Base-by-base conservation (phyloP, 2,329 filamentous ascomycete species). In the Phaeosphaeriaceae sp. region DNA sequence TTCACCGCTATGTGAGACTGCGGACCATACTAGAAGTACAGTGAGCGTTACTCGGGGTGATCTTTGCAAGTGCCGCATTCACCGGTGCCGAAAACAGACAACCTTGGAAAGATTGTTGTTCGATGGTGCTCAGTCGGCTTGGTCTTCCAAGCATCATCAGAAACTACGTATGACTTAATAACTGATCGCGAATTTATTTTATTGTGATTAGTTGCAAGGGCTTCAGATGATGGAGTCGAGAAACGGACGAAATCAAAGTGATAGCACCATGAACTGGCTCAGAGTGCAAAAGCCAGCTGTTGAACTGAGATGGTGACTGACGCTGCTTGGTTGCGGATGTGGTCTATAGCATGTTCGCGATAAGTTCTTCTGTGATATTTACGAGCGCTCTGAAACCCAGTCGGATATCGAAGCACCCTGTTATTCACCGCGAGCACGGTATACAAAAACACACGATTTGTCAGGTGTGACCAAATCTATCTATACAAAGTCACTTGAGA, bases 1-100 rank as follows among this genome's bases (percentile, higher is more conserved):
- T 29, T 45, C 42, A 45, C 42, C 42, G 42, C 42, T 18, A 18
- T 37, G 42, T 45, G 34, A 38, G 42, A 18, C 33, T 12, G 20
- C 34, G 33, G 33, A 15, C 23, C 33, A 16, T 29, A 18, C 16
- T 13, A 11, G 11, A 11, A 26, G 11, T 11, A 26, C 23, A 26
- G 23, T 26, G 23, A 26, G 23, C 23, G 11, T 26, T 26, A 26
- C 23, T 26, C 23, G 23, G 23, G 3, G 23, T 26, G 23, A 26
- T 8, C 7, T 26, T 26, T 7, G 5, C 23, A 26, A 26, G 23
- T 26, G 23, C 23, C 23, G 6, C 6, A 26, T 26, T 26, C 6
- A 26, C 23, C 23, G 23, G 23, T 26, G 23, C 23, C 23, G 23
- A 26, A 7, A 26, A 11, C 11, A 26, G 11, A 26, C 23, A 26